Evolutionary conservation across 2,329 filamentous ascomycete genomes (phyloP).

Genomic region (Calonectria ilicicola): DNA sequence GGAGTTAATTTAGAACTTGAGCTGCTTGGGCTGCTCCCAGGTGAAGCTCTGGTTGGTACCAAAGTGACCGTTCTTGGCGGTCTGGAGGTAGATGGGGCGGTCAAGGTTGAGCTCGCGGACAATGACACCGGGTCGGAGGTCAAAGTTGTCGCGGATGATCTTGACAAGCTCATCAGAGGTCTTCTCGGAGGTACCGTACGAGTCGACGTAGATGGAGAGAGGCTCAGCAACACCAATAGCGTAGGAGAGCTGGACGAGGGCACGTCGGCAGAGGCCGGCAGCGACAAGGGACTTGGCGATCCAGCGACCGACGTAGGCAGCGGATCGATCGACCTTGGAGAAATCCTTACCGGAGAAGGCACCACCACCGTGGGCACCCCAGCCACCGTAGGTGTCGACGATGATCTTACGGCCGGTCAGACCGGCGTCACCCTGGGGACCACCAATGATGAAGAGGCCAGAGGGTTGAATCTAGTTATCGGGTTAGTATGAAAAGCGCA

Average conservation of each 20-base stretch:
- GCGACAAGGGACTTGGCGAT: constrained; percentile 97
- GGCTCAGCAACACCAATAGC: constrained; percentile 99
- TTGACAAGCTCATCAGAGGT: constrained; percentile 91
- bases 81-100: constrained; percentile 98
- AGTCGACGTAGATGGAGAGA: constrained; percentile 97
- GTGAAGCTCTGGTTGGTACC: constrained; percentile 94
- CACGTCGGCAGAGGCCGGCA: constrained; percentile 89
- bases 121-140: constrained; percentile 97
- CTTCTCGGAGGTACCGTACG: constrained; percentile 94
- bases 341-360: constrained; percentile 99
- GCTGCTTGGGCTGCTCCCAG: constrained; percentile 98
- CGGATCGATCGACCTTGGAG: constrained; percentile 99
- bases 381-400: constrained; percentile 99
- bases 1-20: constrained; percentile 80
- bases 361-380: constrained; percentile 99
- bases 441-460: constrained; percentile 98
- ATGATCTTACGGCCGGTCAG: constrained; percentile 99
- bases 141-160: constrained; percentile 96
- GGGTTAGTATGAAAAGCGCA: not conserved
- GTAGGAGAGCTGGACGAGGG: constrained; percentile 97
- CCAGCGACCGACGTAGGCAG: constrained; percentile 97
- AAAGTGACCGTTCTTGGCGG: constrained; percentile 99
- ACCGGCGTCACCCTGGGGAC: constrained; percentile 98
- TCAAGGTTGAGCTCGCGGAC: constrained; percentile 96
- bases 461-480: constrained; percentile 86